phyloP scores from a whole-genome alignment of 1,139 yeast species.

The Kodamaea sp. region DNA sequence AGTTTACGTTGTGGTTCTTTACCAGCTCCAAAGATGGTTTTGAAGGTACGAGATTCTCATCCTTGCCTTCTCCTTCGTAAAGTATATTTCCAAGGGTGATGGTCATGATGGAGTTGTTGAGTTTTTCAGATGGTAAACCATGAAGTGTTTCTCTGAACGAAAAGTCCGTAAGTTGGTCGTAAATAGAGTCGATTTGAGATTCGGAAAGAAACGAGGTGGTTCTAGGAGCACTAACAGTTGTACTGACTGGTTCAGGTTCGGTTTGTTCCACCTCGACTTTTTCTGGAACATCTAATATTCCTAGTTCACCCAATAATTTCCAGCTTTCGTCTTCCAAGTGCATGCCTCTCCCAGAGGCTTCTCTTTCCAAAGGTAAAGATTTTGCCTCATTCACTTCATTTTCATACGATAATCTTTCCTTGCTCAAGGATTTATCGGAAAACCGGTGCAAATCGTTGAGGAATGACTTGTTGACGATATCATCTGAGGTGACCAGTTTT shows the following conservation, averaged over 20 bases:
- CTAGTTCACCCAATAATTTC: conserved; percentile 23
- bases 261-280: no score
- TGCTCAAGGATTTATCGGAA: conserved; percentile 20
- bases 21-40: conserved; percentile 1
- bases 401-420: conserved; percentile 16
- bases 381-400: conserved; percentile 20
- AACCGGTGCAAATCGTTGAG: conserved; percentile 23
- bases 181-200: conserved; percentile 13
- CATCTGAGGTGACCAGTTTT: conserved; percentile 2
- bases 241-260: not conserved
- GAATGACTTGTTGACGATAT: conserved; percentile 12
- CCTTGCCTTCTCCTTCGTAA: conserved; percentile 21
- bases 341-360: conserved; percentile 3
- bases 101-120: conserved; percentile 32
- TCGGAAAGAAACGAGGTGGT: conserved; percentile 3
- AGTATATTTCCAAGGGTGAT: conserved; percentile 41
- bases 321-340: conserved; percentile 21
- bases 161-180: conserved; percentile 22
- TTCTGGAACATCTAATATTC: conserved; percentile 13
- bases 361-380: conserved; percentile 13
- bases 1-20: conserved; percentile 10
- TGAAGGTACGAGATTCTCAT: conserved; percentile 3
- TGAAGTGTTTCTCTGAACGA: conserved; percentile 16
- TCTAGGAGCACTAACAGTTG: not conserved
- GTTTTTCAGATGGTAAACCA: conserved; percentile 16